Conservation (phyloP, 768 basidiomycete genomes). For the Lentinula boryana region DNA sequence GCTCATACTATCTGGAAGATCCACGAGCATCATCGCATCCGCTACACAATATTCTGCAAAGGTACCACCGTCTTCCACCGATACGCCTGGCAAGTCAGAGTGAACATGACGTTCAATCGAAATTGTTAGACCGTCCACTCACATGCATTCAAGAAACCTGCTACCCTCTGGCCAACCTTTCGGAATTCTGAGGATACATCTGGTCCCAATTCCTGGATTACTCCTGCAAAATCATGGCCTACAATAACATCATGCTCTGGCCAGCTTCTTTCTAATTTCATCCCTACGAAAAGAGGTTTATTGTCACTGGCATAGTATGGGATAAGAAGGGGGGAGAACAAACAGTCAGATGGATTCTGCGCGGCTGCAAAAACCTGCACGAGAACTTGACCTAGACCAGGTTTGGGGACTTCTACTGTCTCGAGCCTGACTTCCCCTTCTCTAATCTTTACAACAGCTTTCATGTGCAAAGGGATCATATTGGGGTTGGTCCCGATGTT, state of each 20-base stretch:
- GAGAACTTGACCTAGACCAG: slow-evolving; percentile 7
- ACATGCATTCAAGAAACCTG: slow-evolving; percentile 6
- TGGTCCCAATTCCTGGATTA: slow-evolving; percentile 6
- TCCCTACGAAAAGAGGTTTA: background rate
- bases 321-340: background rate
- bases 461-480: slow-evolving; percentile 4
- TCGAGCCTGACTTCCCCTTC: slow-evolving; percentile 5
- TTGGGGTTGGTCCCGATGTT: background rate
- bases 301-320: background rate
- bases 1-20: slow-evolving; percentile 9
- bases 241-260: background rate
- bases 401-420: slow-evolving; percentile 3
- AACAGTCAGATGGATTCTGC: slow-evolving; percentile 12
- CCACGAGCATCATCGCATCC: slow-evolving; percentile 12
- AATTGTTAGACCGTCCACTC: background rate
- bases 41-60: slow-evolving; percentile 16
- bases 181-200: background rate
- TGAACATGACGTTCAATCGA: background rate
- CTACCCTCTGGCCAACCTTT: slow-evolving; percentile 8
- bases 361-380: slow-evolving; percentile 11
- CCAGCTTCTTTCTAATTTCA: background rate
- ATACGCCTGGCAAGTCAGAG: background rate
- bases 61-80: background rate
- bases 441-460: slow-evolving; percentile 5
- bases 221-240: slow-evolving; percentile 10